phyloP scores from a whole-genome alignment of 129 eudicot species.

The Tagetes erecta region DNA sequence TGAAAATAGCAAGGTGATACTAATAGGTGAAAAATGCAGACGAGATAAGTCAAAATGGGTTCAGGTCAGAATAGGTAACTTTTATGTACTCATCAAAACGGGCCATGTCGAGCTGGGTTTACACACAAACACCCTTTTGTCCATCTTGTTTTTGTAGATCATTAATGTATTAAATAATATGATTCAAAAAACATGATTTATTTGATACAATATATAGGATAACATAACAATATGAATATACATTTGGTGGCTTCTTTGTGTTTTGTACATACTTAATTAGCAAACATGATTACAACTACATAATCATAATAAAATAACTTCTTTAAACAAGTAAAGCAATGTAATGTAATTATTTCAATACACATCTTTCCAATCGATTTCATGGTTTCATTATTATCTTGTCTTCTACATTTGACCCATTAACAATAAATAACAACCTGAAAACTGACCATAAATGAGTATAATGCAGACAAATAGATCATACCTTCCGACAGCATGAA shows the following conservation, averaged over 20 bases:
- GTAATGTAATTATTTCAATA: background rate
- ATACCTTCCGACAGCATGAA: constrained; percentile 85
- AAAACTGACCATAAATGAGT: background rate
- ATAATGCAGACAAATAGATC: constrained; percentile 15
- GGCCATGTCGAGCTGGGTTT: background rate
- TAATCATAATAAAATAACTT: background rate
- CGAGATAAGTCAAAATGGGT: background rate
- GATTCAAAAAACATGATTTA: background rate
- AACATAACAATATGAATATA: background rate
- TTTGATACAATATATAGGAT: background rate
- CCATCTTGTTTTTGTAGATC: background rate
- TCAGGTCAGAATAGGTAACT: background rate
- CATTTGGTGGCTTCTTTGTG: background rate
- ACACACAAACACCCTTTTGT: background rate
- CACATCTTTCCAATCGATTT: background rate
- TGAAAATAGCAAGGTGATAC: constrained; percentile 26
- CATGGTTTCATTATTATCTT: background rate
- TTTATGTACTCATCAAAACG: background rate
- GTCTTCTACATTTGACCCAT: background rate
- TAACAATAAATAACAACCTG: background rate
- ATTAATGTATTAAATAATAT: too few relatives aligned
- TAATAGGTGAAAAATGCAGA: background rate
- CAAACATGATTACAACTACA: background rate
- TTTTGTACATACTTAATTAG: background rate
- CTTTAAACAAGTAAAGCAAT: background rate